Percentiles rank a stretch among this genome's conserved stretches.
Evolutionary conservation across 2,329 filamentous ascomycete species (phyloP).

Genomic region (Neophaeococcomyces mojaviensis): DNA sequence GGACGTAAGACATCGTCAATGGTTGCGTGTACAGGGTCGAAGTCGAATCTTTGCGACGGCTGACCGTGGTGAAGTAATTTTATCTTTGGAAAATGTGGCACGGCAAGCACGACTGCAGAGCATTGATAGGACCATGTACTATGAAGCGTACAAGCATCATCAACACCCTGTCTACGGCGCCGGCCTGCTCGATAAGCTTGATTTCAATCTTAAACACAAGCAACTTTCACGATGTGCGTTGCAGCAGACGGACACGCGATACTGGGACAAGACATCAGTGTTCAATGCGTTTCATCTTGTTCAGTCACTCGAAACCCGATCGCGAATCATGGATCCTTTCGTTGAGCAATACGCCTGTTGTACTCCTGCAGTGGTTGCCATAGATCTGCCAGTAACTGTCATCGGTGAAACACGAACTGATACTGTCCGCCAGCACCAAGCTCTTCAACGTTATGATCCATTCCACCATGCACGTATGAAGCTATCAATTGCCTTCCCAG

Average conservation of each 20-base stretch:
- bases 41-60: slow-evolving; percentile 7
- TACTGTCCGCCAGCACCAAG: slow-evolving; percentile 50
- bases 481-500: slow-evolving; percentile 90
- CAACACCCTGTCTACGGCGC: slow-evolving; percentile 75
- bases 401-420: slow-evolving; percentile 55
- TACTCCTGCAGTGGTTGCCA: slow-evolving; percentile 78
- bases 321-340: slow-evolving; percentile 62
- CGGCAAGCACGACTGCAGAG: slow-evolving; percentile 67
- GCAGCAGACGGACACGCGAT: slow-evolving; percentile 42
- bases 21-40: slow-evolving; percentile 38
- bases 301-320: slow-evolving; percentile 65
- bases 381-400: slow-evolving; percentile 63
- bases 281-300: slow-evolving; percentile 56
- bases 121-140: slow-evolving; percentile 69
- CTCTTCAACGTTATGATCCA: slow-evolving; percentile 55
- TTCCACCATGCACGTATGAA: slow-evolving; percentile 93
- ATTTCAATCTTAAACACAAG: slow-evolving; percentile 53
- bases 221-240: slow-evolving; percentile 44
- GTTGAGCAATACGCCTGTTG: slow-evolving; percentile 88
- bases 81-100: slow-evolving; percentile 63
- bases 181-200: slow-evolving; percentile 67
- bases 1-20: slow-evolving; percentile 65
- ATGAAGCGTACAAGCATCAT: slow-evolving; percentile 74
- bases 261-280: slow-evolving; percentile 13
- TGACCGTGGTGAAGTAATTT: slow-evolving; percentile 51